phyloP scores from a whole-genome alignment of 1,284 basidiomycete genomes.

The Sanguinoderma infundibulare region DNA sequence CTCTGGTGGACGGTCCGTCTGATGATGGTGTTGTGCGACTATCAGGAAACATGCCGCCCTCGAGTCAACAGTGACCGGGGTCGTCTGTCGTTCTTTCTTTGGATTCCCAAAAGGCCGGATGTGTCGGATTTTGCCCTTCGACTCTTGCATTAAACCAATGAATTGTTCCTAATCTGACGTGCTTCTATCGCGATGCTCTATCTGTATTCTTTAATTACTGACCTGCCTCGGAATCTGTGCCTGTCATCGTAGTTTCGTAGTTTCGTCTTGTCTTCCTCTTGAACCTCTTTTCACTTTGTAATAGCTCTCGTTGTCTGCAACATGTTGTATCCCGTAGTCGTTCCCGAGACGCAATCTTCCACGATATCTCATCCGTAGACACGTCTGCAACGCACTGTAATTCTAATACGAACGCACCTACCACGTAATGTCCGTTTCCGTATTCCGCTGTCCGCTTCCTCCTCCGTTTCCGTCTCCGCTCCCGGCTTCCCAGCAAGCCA shows the following conservation, averaged over 20 bases:
- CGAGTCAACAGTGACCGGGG: conserved; percentile 18
- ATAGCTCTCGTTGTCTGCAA: conserved; percentile 26
- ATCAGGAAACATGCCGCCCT: conserved; percentile 29
- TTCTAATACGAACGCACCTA: conserved; percentile 7
- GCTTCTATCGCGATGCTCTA: conserved; percentile 12
- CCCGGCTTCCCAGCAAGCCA: background rate
- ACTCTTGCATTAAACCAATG: background rate
- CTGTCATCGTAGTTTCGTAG: background rate
- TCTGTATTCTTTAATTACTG: conserved; percentile 9
- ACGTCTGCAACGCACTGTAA: conserved; percentile 12
- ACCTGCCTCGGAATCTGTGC: background rate
- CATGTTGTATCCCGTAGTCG: conserved; percentile 33
- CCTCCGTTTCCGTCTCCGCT: background rate
- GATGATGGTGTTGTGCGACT: background rate
- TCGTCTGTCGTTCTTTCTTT: background rate
- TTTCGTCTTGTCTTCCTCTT: conserved; percentile 11
- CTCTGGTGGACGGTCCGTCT: background rate
- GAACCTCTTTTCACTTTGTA: conserved; percentile 14
- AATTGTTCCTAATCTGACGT: background rate
- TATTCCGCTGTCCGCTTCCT: no score
- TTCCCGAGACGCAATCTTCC: background rate
- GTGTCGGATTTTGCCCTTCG: conserved; percentile 10
- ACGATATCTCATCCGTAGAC: background rate
- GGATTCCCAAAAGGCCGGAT: background rate
- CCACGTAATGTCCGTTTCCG: conserved; percentile 13